phyloP scores from a whole-genome alignment of 805 yeast species.

The Saturnispora diversa region DNA sequence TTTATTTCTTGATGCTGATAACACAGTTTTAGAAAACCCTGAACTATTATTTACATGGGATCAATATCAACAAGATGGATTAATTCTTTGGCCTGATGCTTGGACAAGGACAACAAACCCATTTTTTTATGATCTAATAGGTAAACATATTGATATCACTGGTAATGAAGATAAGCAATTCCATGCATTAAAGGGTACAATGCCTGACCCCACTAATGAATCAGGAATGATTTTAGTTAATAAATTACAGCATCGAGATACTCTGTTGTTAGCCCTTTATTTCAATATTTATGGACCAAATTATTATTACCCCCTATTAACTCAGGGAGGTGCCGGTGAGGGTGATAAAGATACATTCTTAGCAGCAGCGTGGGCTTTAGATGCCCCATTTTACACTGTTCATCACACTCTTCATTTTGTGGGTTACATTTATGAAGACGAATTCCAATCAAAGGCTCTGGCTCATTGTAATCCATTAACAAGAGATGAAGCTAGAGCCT shows the following conservation, averaged over 20 bases:
- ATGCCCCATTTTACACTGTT: constrained; percentile 52
- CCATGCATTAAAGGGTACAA: constrained; percentile 53
- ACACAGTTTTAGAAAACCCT: constrained; percentile 36
- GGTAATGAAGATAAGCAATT: constrained; percentile 34
- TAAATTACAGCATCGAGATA: constrained; percentile 45
- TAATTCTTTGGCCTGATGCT: constrained; percentile 61
- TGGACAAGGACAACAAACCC: constrained; percentile 68
- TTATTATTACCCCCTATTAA: constrained; percentile 44
- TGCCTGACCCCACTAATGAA: constrained; percentile 58
- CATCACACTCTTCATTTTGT: constrained; percentile 43
- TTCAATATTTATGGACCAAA: constrained; percentile 56
- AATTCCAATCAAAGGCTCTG: constrained; percentile 35
- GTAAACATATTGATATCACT: constrained; percentile 14
- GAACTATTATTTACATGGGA: constrained; percentile 40
- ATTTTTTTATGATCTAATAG: constrained; percentile 35
- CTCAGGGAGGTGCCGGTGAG: constrained; percentile 43
- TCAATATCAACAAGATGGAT: constrained; percentile 34
- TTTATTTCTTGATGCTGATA: constrained; percentile 44
- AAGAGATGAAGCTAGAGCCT: constrained; percentile 24
- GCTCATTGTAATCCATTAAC: constrained; percentile 37
- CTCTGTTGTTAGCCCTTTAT: constrained; percentile 47
- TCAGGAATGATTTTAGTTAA: constrained; percentile 58
- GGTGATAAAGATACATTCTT: constrained; percentile 57
- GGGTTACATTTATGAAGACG: constrained; percentile 35
- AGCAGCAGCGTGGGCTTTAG: constrained; percentile 48